Evolutionary conservation across 495 filamentous ascomycete species (phyloP), one percentile per base, ranked within the genome.

Genomic region (Ascobolus immersus): DNA sequence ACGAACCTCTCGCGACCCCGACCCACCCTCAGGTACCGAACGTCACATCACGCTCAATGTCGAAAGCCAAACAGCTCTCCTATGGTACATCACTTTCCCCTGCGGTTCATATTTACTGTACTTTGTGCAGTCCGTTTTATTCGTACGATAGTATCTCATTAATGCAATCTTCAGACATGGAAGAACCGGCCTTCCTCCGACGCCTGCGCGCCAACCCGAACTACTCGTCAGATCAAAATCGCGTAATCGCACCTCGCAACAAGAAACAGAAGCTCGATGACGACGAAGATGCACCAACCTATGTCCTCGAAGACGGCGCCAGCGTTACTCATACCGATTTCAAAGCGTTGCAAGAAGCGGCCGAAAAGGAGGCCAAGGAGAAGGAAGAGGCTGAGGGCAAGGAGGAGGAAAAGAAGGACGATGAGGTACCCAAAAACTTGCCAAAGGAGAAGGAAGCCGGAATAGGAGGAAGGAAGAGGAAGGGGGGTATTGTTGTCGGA

Each of bases 271-370:
- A 35, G 22, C 29, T 38, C 17, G 52, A 52, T 4, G 50, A 57
- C 25, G 54, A 55, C 1, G 53, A 58, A 2, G 56, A 59, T 38
- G 59, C 45, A n/a, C 57, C 56, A 17, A 50, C 57, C 1, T 60
- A 60, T 36, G 55, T 62, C n/a, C 34, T 60, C 12, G 59, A 61
- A 24, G 59, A 55, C 20, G 53, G 43, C 17, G 43, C 57, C 24
- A 51, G 49, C 2, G 37, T 62, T 15, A 49, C 52, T 11, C 53
- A 49, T 41, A 50, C 44, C 17, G 56, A 61, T 30, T 55, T 55
- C 31, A 51, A 58, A 17, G 49, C 55, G 3, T 41, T 62, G 35
- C n/a, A n/a, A n/a, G n/a, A n/a, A 24, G 40, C 10, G 35, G 34
- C 5, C 42, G 38, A 18, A 44, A 51, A 26, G 34, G 37, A 23